Evolutionary conservation across 202 grass and related monocot genomes (phyloP).

Genomic region (Setaria viridis): DNA sequence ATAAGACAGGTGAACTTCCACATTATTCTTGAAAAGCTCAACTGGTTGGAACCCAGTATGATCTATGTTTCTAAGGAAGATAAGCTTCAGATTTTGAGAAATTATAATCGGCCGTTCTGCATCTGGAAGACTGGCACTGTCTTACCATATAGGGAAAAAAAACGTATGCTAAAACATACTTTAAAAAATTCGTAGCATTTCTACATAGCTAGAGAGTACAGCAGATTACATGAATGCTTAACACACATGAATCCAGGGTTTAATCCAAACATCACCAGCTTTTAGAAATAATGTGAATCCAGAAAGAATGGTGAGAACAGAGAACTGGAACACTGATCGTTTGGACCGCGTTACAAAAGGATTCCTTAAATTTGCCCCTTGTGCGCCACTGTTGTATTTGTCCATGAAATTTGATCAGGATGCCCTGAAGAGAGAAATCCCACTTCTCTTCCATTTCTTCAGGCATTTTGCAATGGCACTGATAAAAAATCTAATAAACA

Average conservation of each 20-base stretch:
- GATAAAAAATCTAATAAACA: neutral
- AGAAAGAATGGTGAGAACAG: neutral
- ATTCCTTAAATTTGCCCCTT: conserved; percentile 9
- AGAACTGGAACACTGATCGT: neutral
- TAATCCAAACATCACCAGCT: neutral
- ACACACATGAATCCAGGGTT: neutral
- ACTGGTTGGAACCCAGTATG: neutral
- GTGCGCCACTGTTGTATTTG: neutral
- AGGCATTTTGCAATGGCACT: conserved; percentile 7
- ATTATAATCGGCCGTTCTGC: neutral
- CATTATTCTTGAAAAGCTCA: too few species aligned
- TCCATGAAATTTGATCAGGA: neutral
- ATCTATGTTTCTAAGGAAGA: neutral
- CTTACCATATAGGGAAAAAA: neutral
- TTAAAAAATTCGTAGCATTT: neutral
- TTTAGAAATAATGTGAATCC: neutral
- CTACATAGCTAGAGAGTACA: neutral
- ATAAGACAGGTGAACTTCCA: neutral
- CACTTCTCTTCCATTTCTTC: neutral
- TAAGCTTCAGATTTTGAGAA: neutral
- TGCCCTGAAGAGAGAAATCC: neutral
- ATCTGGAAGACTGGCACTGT: neutral
- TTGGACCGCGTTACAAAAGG: neutral
- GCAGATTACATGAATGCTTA: neutral
- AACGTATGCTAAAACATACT: neutral